Evolutionary conservation across 2,329 filamentous ascomycete genomes (phyloP).

Genomic region (Tetracladium maxilliforme): DNA sequence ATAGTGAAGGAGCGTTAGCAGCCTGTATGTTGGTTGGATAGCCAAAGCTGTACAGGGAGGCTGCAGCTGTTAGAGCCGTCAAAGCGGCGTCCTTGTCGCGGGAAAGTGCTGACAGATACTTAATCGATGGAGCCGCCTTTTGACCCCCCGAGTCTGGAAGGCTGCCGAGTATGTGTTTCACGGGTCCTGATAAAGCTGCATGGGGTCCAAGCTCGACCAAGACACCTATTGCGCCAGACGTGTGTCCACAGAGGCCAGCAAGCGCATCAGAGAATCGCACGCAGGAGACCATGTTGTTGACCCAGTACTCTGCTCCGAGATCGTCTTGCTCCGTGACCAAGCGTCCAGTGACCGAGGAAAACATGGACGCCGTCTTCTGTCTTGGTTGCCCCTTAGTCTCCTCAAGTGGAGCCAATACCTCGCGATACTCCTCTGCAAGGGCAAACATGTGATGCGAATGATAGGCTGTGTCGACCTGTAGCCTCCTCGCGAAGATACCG

Average conservation of each 20-base stretch:
- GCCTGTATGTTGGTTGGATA: constrained; percentile 3
- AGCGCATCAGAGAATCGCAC: constrained; percentile 24
- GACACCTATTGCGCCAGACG: constrained; percentile 1
- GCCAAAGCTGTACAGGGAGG: constrained; percentile 5
- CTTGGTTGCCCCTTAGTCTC: not conserved
- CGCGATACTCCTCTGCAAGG: constrained; percentile 11
- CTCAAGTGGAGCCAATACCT: constrained; percentile 3
- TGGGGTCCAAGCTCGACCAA: constrained; percentile 21
- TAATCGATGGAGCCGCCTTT: constrained; percentile 2
- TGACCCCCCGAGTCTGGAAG: too few species aligned
- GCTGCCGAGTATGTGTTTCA: constrained; percentile 10
- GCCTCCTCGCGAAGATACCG: constrained; percentile 6
- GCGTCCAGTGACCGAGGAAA: constrained; percentile 21
- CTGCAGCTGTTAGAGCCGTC: constrained; percentile 6
- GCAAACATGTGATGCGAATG: constrained; percentile 17
- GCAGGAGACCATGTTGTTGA: constrained; percentile 22
- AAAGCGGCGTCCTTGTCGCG: constrained; percentile 6
- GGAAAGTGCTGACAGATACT: constrained; percentile 5
- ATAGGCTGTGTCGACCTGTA: constrained; percentile 11
- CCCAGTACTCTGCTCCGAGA: constrained; percentile 22
- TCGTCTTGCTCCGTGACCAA: constrained; percentile 2
- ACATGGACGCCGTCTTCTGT: too few species aligned
- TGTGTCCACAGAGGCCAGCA: not conserved
- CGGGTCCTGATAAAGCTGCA: constrained; percentile 16
- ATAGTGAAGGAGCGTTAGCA: constrained; percentile 1